Conservation (phyloP, 495 filamentous ascomycete genomes). For the Xylaria castorea region DNA sequence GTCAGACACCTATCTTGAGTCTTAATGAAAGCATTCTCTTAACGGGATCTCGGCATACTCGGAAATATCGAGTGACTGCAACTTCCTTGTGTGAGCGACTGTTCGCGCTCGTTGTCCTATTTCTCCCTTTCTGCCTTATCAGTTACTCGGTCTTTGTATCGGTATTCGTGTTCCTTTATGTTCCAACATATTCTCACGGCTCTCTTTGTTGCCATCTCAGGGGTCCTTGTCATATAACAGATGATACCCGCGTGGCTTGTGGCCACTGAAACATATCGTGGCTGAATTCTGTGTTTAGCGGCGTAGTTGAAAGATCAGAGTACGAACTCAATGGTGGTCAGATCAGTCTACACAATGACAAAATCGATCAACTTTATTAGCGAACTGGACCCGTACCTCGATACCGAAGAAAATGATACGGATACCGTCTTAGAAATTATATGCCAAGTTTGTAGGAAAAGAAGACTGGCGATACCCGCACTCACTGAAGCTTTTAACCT, state of each 20-base stretch:
- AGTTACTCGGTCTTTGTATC: not conserved
- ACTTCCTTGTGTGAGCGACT: not conserved
- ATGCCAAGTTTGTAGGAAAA: constrained; percentile 33
- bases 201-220: not conserved
- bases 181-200: not conserved
- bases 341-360: constrained; percentile 22
- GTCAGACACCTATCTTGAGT: not conserved
- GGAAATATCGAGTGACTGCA: not conserved
- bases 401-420: constrained; percentile 26
- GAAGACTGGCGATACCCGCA: constrained; percentile 33
- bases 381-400: constrained; percentile 35
- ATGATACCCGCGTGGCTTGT: not conserved
- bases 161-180: not conserved
- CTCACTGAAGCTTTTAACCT: constrained; percentile 24
- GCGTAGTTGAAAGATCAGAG: not conserved
- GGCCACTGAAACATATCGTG: not conserved
- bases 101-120: not conserved
- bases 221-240: not conserved
- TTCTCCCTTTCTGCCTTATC: not conserved
- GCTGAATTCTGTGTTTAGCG: not conserved
- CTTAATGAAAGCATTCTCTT: not conserved
- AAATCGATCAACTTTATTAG: constrained; percentile 36
- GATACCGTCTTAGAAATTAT: constrained; percentile 27
- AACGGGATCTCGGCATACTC: not conserved
- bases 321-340: not conserved